A percentile compares a stretch with the other conserved stretches of the same genome.
phyloP scores from a whole-genome alignment of 1,139 yeast species.

The Candida neerlandica region DNA sequence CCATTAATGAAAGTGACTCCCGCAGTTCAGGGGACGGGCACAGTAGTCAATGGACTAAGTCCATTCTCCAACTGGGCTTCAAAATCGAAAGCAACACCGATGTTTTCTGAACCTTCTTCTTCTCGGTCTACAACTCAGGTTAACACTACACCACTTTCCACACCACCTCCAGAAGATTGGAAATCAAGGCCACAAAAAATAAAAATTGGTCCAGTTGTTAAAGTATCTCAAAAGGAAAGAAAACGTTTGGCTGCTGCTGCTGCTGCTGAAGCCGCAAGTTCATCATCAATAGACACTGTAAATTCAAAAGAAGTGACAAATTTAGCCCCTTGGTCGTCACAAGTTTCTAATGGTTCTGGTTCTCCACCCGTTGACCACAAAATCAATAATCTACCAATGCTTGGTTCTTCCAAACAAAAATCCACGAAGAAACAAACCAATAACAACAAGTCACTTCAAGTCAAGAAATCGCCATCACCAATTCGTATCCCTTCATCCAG shows the following conservation, averaged over 20 bases:
- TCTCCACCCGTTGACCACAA: slow-evolving; percentile 1
- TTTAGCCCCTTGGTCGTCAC: slow-evolving; percentile 13
- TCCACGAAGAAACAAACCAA: slow-evolving; percentile 4
- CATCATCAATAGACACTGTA: slow-evolving; percentile 2
- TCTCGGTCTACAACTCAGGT: neutral
- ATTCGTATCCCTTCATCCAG: neutral
- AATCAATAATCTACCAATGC: slow-evolving; percentile 15
- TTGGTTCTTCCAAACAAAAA: slow-evolving; percentile 14
- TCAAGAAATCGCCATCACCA: slow-evolving; percentile 8
- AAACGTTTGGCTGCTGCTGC: slow-evolving; percentile 30
- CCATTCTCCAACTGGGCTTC: slow-evolving; percentile 39
- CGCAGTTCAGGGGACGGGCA: neutral
- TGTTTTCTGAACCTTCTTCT: neutral
- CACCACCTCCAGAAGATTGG: slow-evolving; percentile 10
- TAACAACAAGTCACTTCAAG: neutral
- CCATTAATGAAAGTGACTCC: neutral
- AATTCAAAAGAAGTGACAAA: slow-evolving; percentile 1
- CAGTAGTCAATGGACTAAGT: slow-evolving; percentile 23
- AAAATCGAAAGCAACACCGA: neutral
- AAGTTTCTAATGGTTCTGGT: neutral
- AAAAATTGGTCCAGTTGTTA: slow-evolving; percentile 38
- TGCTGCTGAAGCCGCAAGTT: slow-evolving; percentile 4
- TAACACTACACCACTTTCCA: neutral
- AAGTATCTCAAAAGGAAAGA: slow-evolving; percentile 56
- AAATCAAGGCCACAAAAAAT: slow-evolving; percentile 24